These are phyloP conservation scores for Rossbeevera mucosa DNA, from an alignment of 768 basidiomycete genomes.

Conservation along the genomic window DNA sequence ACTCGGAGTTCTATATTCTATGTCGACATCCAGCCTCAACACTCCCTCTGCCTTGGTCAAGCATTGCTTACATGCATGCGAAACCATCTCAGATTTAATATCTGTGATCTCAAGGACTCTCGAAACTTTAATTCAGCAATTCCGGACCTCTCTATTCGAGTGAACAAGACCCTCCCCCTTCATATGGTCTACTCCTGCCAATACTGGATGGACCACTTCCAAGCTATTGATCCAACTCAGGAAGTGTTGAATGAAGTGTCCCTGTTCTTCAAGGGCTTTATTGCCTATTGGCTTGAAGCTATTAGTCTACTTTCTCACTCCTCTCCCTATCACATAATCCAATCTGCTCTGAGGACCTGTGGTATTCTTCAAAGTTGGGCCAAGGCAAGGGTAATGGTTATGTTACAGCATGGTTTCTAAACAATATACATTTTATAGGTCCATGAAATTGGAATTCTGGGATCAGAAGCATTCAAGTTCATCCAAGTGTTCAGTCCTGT, in stretches of 20 bases:
- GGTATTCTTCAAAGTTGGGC: background rate
- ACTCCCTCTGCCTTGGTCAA: background rate
- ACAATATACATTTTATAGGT: background rate
- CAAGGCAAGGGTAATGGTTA: background rate
- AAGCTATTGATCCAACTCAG: background rate
- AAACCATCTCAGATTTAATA: background rate
- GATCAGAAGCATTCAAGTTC: conserved; percentile 4
- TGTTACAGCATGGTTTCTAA: background rate
- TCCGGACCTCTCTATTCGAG: background rate
- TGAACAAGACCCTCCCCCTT: background rate
- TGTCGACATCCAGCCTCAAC: background rate
- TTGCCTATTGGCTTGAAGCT: background rate
- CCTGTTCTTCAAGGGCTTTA: background rate
- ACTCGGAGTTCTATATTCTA: background rate
- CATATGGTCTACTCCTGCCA: background rate
- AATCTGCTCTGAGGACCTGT: background rate
- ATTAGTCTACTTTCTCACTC: background rate
- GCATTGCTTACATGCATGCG: background rate
- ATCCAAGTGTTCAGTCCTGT: conserved; percentile 1
- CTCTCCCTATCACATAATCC: background rate
- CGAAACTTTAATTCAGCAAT: background rate
- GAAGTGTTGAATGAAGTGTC: background rate
- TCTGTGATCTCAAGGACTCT: background rate
- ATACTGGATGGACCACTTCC: background rate
- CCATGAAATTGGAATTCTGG: background rate